Evolutionary conservation across 2,329 filamentous ascomycete genomes (phyloP), one percentile per base, ranked within the genome.

Genomic region (Mariannaea elegans): DNA sequence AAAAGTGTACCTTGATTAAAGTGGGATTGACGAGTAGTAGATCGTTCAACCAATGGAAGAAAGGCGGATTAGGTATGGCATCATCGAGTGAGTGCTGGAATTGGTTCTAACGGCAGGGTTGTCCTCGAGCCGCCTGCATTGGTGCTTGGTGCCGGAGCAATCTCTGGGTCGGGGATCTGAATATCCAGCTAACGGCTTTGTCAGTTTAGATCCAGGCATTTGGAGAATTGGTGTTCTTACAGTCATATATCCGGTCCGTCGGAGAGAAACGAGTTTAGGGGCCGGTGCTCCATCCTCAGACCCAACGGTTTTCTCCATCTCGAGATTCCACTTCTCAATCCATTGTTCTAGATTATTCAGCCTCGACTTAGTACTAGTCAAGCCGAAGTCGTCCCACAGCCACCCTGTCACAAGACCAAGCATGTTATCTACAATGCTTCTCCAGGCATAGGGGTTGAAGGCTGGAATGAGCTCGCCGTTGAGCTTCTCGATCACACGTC

Each of bases 301-400:
- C 19, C 80, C 78, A 53, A 79, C 69, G 4, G 80, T 78, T 73
- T 83, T 84, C 70, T 87, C 86, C 82, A 88, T 86, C 62, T 92
- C 86, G 8, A 75, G 73, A 74, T 99, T 99, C 94, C 94, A 97
- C 59, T 87, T 84, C 65, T 96, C 91, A 53, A 99, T 85, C 88
- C 92, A 97, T 34, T 75, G 76, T 77, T 99, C 95, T 16, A 97
- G 78, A 9, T 79, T 82, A 55, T 82, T 84, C 44, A 97, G 75
- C 55, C 89, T 84, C 19, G 82, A 80, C 79, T 98, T 98, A 59
- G 90, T 85, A 8, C 84, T 87, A 3, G 91, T 91, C 32, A 92
- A 78, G 2, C 94, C 93, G 19, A 94, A 70, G 73, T 98, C 94
- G 59, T 99, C 95, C 93, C 93, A 98, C 31, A 98, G 71, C 92